phyloP scores from a whole-genome alignment of 2,329 filamentous ascomycete species.

The Claviceps sp. region DNA sequence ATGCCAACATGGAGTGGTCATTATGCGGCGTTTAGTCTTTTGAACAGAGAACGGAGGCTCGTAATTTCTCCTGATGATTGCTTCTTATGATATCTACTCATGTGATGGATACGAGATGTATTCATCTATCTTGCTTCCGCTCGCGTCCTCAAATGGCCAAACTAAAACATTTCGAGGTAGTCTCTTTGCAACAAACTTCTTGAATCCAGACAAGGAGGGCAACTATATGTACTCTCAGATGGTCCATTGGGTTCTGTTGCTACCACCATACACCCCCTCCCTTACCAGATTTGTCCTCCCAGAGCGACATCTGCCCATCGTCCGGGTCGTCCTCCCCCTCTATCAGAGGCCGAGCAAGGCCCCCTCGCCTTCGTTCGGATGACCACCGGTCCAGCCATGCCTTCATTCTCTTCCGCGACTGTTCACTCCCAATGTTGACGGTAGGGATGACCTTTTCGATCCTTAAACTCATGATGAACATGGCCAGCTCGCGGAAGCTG shows the following conservation, averaged over 20 bases:
- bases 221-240: too few relatives aligned
- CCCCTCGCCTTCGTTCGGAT: constrained; percentile 41
- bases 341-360: constrained; percentile 32
- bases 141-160: too few relatives aligned
- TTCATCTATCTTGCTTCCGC: too few relatives aligned
- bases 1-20: background rate
- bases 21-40: constrained; percentile 1
- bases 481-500: constrained; percentile 82
- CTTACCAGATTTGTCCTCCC: constrained; percentile 25
- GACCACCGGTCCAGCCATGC: constrained; percentile 52
- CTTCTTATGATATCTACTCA: too few relatives aligned
- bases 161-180: too few relatives aligned
- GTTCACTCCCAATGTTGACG: constrained; percentile 62
- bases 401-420: constrained; percentile 46
- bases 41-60: background rate
- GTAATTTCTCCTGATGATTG: background rate
- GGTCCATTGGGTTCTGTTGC: background rate
- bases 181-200: too few relatives aligned
- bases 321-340: constrained; percentile 24
- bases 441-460: constrained; percentile 90
- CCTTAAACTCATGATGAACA: constrained; percentile 78
- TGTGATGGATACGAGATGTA: too few relatives aligned
- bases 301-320: constrained; percentile 17
- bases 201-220: too few relatives aligned
- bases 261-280: constrained; percentile 28